Conservation (phyloP, 441 rosid species). For the Adansonia rubrostipa region DNA sequence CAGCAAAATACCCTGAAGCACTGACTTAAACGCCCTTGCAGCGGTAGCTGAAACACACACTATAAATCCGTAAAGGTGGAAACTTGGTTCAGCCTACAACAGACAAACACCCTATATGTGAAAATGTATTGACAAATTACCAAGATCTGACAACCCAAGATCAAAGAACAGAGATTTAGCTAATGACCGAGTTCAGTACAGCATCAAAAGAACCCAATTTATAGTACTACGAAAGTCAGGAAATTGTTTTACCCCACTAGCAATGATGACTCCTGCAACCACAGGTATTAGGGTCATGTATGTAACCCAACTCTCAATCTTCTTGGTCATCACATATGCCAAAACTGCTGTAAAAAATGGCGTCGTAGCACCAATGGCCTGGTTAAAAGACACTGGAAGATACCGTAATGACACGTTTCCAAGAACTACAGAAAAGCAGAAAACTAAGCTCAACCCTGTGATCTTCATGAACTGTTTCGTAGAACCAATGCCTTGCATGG, state of each 20-base stretch:
- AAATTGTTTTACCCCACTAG: conserved; percentile 36
- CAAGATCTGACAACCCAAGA: background rate
- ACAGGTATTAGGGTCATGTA: conserved; percentile 37
- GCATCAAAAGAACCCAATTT: background rate
- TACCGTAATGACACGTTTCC: conserved; percentile 37
- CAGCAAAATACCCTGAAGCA: conserved; percentile 45
- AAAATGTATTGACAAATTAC: conserved; percentile 3
- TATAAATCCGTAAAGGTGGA: conserved; percentile 39
- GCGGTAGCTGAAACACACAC: conserved; percentile 42
- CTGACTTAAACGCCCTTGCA: conserved; percentile 45
- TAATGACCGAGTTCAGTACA: background rate
- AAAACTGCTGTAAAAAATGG: conserved; percentile 38
- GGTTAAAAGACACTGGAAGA: conserved; percentile 43
- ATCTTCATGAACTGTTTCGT: conserved; percentile 35
- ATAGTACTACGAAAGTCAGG: background rate
- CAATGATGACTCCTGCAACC: conserved; percentile 41
- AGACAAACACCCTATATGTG: background rate
- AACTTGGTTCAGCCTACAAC: conserved; percentile 44
- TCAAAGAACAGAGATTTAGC: background rate
- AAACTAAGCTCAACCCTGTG: conserved; percentile 29
- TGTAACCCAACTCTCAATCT: conserved; percentile 39
- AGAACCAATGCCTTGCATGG: conserved; percentile 36
- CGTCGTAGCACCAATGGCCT: conserved; percentile 39
- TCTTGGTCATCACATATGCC: conserved; percentile 32
- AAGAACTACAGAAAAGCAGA: conserved; percentile 36